Conservation (phyloP, 306 rosid genomes). For the Vachellia pachyceras region DNA sequence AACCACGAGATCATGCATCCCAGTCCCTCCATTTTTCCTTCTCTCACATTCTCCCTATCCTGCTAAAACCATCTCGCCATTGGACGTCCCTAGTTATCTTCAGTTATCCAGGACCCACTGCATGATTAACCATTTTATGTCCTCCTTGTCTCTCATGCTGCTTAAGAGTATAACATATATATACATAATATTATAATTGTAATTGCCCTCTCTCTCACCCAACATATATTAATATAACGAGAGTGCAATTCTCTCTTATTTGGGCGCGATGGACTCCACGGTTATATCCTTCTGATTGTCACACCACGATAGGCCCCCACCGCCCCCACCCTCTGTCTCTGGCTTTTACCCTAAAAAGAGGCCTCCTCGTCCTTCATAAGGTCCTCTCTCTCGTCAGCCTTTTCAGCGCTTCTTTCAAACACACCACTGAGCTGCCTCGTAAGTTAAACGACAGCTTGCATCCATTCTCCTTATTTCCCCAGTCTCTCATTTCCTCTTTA, state of each 20-base stretch:
- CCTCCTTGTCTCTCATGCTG: not conserved
- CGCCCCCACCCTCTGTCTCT: constrained; percentile 35
- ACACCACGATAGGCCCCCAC: constrained; percentile 12
- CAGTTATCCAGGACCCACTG: not conserved
- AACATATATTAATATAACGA: constrained; percentile 1
- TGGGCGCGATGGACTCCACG: constrained; percentile 44
- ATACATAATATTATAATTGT: not conserved
- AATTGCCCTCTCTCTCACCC: not conserved
- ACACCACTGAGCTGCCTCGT: not conserved
- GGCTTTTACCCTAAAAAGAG: constrained; percentile 57
- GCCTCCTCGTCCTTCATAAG: constrained; percentile 62
- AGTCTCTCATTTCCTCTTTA: constrained; percentile 35
- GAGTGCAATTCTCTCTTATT: constrained; percentile 48
- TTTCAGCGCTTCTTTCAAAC: constrained; percentile 48
- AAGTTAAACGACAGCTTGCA: constrained; percentile 2
- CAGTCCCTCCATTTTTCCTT: not conserved
- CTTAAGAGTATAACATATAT: too few relatives aligned
- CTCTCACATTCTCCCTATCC: not conserved
- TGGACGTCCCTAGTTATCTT: too few relatives aligned
- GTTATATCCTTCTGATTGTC: constrained; percentile 45
- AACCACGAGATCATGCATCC: not conserved
- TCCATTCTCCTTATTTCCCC: constrained; percentile 39
- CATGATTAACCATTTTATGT: not conserved
- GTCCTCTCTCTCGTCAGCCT: constrained; percentile 54
- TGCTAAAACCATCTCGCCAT: too few relatives aligned